These are phyloP conservation scores for Orobanche coerulescens DNA, from an alignment of 257 asterid species.

Conservation along the genomic window DNA sequence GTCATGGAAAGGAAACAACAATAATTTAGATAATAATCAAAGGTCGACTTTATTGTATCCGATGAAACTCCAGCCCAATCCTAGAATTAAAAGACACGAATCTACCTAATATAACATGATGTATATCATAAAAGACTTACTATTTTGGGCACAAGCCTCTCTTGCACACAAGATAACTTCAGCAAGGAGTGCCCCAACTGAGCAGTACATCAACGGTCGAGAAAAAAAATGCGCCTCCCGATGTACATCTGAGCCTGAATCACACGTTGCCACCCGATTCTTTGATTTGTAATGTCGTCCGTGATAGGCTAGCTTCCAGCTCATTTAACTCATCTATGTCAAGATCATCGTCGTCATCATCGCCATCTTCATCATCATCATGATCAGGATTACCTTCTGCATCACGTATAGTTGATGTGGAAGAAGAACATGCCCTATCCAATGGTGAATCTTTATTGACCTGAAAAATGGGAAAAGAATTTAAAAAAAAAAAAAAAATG, in stretches of 20 bases:
- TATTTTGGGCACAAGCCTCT: conserved; percentile 7
- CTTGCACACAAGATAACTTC: conserved; percentile 10
- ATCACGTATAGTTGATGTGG: conserved; percentile 40
- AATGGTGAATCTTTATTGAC: conserved; percentile 36
- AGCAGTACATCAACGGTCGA: conserved; percentile 15
- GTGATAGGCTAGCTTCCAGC: conserved; percentile 80
- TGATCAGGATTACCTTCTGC: conserved; percentile 24
- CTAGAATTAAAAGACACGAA: conserved; percentile 14
- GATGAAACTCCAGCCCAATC: conserved; percentile 14
- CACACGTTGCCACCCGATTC: conserved; percentile 32
- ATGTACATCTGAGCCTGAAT: conserved; percentile 10
- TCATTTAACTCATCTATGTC: conserved; percentile 82
- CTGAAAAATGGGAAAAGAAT: conserved; percentile 29
- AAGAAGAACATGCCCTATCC: conserved; percentile 69
- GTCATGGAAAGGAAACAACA: background rate
- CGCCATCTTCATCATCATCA: conserved; percentile 26
- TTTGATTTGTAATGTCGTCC: conserved; percentile 60
- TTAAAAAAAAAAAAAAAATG: background rate
- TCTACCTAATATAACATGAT: conserved; percentile 4
- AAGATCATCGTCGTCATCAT: conserved; percentile 66
- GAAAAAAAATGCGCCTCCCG: conserved; percentile 24
- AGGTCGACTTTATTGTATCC: conserved; percentile 1
- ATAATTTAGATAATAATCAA: background rate
- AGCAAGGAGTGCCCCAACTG: conserved; percentile 11
- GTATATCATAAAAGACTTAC: conserved; percentile 14